Evolutionary conservation across 2,329 filamentous ascomycete species (phyloP).

Genomic region (Ophiocordyceps camponoti-rufipedis): DNA sequence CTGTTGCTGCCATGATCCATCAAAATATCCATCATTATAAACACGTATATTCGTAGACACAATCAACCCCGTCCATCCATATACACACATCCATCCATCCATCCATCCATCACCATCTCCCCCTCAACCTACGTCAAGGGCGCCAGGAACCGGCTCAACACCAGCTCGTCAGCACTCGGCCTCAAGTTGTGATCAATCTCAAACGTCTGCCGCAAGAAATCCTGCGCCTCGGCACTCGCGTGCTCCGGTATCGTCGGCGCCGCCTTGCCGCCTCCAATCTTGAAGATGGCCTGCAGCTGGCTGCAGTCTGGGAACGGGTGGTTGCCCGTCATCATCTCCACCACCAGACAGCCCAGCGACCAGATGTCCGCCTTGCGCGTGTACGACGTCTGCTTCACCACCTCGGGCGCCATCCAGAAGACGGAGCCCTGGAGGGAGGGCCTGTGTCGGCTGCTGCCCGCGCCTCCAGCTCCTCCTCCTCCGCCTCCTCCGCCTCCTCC

Average conservation of each 20-base stretch:
- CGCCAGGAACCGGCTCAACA: conserved; percentile 65
- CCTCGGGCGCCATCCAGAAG: conserved; percentile 99
- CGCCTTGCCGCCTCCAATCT: conserved; percentile 79
- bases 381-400: conserved; percentile 94
- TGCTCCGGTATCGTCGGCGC: conserved; percentile 76
- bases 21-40: no score
- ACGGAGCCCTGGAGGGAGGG: conserved; percentile 88
- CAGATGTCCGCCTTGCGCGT: conserved; percentile 98
- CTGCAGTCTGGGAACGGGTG: conserved; percentile 96
- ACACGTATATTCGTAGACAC: no score
- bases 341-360: conserved; percentile 89
- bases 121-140: conserved; percentile 34
- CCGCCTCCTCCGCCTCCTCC: neutral
- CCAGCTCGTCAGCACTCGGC: conserved; percentile 79
- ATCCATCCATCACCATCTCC: neutral
- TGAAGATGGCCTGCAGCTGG: conserved; percentile 95
- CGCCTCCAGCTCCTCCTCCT: conserved; percentile 23
- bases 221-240: conserved; percentile 66
- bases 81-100: neutral
- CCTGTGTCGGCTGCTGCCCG: conserved; percentile 47
- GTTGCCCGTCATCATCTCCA: conserved; percentile 97
- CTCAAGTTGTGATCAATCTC: conserved; percentile 88
- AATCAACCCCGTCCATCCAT: neutral
- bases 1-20: no score
- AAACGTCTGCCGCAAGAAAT: conserved; percentile 78